Conservation (phyloP, 345 rosid species). For the Moricandia arvensis region DNA sequence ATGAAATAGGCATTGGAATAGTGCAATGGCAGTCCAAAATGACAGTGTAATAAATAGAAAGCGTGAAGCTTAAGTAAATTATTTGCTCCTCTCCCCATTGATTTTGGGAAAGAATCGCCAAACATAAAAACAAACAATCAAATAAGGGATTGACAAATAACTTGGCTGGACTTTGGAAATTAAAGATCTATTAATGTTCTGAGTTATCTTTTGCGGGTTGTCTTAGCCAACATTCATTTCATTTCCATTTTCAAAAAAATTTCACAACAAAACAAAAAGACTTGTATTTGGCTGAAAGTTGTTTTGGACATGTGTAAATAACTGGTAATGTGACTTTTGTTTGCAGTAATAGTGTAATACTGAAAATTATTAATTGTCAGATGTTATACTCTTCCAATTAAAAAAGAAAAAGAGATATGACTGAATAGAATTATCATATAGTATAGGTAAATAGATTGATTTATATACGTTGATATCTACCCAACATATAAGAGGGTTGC, state of each 20-base stretch:
- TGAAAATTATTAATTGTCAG: neutral
- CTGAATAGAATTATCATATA: neutral
- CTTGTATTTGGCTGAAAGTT: neutral
- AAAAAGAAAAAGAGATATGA: neutral
- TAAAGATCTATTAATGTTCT: neutral
- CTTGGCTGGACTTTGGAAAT: neutral
- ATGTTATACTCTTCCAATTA: neutral
- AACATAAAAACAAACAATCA: neutral
- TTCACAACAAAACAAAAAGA: neutral
- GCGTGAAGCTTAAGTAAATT: slow-evolving; percentile 40
- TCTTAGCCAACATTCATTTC: neutral
- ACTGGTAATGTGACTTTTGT: neutral
- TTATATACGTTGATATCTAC: neutral
- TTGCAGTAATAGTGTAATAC: neutral
- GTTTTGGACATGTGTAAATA: neutral
- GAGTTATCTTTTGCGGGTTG: neutral
- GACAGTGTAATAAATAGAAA: slow-evolving; percentile 36
- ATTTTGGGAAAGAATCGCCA: slow-evolving; percentile 27
- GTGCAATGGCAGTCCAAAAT: slow-evolving; percentile 30
- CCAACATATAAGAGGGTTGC: neutral
- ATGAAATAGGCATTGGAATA: slow-evolving; percentile 34
- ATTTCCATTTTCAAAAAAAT: neutral
- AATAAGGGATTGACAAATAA: neutral
- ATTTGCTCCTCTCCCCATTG: slow-evolving; percentile 35
- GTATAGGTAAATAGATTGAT: neutral